Base-by-base conservation (phyloP, 352 stramenopile genomes). In the Phytophthora ramorum region DNA sequence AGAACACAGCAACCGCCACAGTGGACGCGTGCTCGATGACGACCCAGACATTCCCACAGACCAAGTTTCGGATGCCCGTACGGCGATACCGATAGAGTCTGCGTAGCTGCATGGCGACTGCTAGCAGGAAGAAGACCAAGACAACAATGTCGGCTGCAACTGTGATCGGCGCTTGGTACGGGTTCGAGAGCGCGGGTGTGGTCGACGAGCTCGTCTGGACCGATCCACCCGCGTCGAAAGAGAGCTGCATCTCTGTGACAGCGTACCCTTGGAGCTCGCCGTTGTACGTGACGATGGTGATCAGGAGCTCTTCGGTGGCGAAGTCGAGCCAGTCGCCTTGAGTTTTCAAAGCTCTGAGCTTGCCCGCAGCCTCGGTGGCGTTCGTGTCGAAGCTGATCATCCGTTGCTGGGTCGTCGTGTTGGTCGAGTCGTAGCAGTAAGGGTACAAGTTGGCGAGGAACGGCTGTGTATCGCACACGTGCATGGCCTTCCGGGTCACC, bases 201-300 rank as follows among this genome's bases (percentile, higher is more conserved):
- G 73, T 81, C 5, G 55, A 71, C 0, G 59, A 76, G n/a, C 55
- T 71, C 7, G 70, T 46, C 3, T 77, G 51, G 14, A 86, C 53
- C 3, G n/a, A 69, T 1, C 79, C 79, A 0, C 79, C 79, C 24
- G 63, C 61, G 22, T 71, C 45, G 47, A 86, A 79, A 7, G 58
- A 35, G 16, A 89, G 17, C 20, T 46, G 49, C 44, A 87, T 69
- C 41, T 81, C 43, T 3, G 75, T 85, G 38, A 83, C 68, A 0
- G 69, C 73, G 24, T 84, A 85, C 1, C 63, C 65, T 19, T 87
- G 58, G 6, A 89, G 35, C 44, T 89, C 79, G 24, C 79, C 77
- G 24, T 89, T 85, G 73, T 85, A 89, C 4, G 68, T 81, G 30
- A 85, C 71, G 37, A 87, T 53, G 3, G 69, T 87, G 45, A 85